Evolutionary conservation across 371 early-diverging fungal genomes (phyloP).

Genomic region (Syncephalastrum racemosum): DNA sequence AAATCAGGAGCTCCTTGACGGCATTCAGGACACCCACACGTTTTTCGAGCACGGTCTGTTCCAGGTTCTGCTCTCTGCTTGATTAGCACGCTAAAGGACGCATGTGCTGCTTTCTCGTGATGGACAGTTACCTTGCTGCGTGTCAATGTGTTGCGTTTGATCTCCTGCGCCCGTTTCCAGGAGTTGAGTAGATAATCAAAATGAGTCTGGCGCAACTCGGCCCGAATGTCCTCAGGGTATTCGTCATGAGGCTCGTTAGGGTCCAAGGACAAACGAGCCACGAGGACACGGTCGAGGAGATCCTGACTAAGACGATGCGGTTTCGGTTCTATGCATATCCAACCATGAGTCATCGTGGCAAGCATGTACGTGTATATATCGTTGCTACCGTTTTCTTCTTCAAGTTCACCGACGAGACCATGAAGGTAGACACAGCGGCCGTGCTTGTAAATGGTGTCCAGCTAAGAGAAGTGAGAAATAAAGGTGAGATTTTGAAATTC

Average conservation of each 20-base stretch:
- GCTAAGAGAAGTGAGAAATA: constrained; percentile 12
- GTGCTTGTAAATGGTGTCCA: constrained; percentile 30
- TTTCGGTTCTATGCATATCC: constrained; percentile 29
- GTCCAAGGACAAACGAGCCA: constrained; percentile 74
- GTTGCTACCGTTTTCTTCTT: constrained; percentile 40
- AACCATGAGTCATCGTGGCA: constrained; percentile 2
- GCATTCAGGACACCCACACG: constrained; percentile 61
- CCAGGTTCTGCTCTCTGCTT: constrained; percentile 44
- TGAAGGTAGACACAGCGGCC: constrained; percentile 38
- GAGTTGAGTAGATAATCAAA: constrained; percentile 80
- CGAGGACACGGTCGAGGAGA: constrained; percentile 72
- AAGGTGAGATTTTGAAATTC: not conserved
- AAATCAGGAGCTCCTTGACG: constrained; percentile 63
- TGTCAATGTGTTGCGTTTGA: constrained; percentile 46
- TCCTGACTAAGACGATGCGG: constrained; percentile 50
- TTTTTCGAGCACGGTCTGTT: constrained; percentile 51
- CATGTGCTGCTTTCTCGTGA: not conserved
- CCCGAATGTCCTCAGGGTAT: constrained; percentile 41
- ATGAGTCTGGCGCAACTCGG: constrained; percentile 40
- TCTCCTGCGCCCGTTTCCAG: constrained; percentile 70
- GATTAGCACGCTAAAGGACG: not conserved
- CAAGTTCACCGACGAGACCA: constrained; percentile 34
- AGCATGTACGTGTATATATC: not conserved
- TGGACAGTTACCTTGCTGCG: constrained; percentile 44
- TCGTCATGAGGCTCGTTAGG: constrained; percentile 46